phyloP scores from a whole-genome alignment of 2,329 filamentous ascomycete genomes.

The Cryoendolithus antarcticus region DNA sequence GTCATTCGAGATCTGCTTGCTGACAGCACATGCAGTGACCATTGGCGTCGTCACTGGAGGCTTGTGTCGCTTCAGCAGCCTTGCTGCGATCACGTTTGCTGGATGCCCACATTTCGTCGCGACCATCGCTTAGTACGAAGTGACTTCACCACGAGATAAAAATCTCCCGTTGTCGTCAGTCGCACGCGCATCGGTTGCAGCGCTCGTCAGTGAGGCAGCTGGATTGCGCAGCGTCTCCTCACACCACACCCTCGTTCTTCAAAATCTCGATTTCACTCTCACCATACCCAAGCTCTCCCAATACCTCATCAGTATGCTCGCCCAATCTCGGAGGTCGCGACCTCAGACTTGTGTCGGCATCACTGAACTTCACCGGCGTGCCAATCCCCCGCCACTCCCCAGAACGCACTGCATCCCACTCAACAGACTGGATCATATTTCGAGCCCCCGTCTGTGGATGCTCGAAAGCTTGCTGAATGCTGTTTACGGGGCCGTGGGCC shows the following conservation, averaged over 20 bases:
- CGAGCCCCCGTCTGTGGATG: conserved; percentile 33
- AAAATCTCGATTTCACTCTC: conserved; percentile 8
- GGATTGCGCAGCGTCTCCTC: not conserved
- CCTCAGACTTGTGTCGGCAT: conserved; percentile 13
- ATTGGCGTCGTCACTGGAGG: no score
- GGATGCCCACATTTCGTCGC: no score
- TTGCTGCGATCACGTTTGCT: no score
- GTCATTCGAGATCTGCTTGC: no score
- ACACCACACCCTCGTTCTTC: conserved; percentile 8
- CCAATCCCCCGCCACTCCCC: conserved; percentile 18
- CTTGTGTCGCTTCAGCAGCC: no score
- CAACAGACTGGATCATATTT: conserved; percentile 8
- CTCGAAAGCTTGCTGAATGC: conserved; percentile 30
- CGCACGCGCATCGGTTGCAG: no score
- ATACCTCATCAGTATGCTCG: conserved; percentile 17
- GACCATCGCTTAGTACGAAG: no score
- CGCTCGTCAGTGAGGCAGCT: no score
- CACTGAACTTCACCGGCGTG: conserved; percentile 17
- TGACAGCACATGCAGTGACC: no score
- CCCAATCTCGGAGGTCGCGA: conserved; percentile 15
- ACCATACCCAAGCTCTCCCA: conserved; percentile 9
- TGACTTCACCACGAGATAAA: no score
- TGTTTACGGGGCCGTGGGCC: conserved; percentile 36
- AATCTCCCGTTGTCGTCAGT: no score
- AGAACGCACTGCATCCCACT: conserved; percentile 12